Evolutionary conservation across 148 eudicot genomes (phyloP).

Genomic region (Fallopia convolvulus): DNA sequence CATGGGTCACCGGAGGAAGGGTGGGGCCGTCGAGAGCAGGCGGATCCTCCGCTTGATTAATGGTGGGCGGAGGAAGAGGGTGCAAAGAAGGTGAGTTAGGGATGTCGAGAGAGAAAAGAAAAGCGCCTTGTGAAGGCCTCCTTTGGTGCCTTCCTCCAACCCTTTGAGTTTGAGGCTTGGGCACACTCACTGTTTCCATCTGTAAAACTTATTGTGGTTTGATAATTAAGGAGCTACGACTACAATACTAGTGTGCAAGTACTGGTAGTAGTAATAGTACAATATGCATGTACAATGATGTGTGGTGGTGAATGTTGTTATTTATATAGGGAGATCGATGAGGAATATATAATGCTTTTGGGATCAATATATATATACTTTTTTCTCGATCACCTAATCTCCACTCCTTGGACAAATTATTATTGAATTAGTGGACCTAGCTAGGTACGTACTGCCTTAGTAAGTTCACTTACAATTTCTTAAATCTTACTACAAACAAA

Average conservation of each 20-base stretch:
- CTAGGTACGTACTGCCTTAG: neutral
- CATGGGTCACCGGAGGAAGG: neutral
- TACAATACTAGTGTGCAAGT: neutral
- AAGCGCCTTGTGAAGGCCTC: neutral
- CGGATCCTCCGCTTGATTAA: neutral
- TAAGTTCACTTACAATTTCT: neutral
- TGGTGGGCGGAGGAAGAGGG: neutral
- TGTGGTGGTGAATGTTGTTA: neutral
- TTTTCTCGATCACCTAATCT: neutral
- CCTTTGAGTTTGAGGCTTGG: conserved; percentile 9
- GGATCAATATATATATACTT: neutral
- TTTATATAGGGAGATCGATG: neutral
- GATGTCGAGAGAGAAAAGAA: conserved; percentile 6
- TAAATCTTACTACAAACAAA: neutral
- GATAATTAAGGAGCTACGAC: no score
- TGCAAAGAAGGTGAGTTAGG: neutral
- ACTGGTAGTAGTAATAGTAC: neutral
- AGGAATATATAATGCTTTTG: neutral
- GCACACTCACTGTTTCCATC: neutral
- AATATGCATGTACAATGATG: neutral
- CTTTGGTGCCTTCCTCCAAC: conserved; percentile 1
- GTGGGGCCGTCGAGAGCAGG: neutral
- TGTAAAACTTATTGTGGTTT: neutral
- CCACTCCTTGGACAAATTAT: neutral
- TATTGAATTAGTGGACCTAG: neutral